These are phyloP conservation scores for Ophidiomyces ophidiicola DNA, from an alignment of 2,329 filamentous ascomycete species.

Conservation along the genomic window DNA sequence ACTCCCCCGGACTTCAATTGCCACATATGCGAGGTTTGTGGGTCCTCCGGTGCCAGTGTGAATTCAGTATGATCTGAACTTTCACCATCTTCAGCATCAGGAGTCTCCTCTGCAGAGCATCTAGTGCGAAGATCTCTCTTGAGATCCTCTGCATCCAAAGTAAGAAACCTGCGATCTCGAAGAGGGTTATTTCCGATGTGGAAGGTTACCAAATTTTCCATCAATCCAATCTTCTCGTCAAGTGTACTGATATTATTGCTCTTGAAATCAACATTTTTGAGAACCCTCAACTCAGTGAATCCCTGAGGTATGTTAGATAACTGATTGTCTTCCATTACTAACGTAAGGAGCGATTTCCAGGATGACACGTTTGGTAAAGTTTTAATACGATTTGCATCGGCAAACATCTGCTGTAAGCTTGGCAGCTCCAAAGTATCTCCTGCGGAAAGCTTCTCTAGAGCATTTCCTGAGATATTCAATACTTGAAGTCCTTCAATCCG, in stretches of 20 bases:
- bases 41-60: constrained; percentile 36
- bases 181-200: constrained; percentile 81
- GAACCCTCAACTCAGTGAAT: constrained; percentile 52
- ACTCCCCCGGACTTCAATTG: constrained; percentile 34
- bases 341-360: constrained; percentile 60
- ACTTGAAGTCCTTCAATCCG: constrained; percentile 54
- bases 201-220: constrained; percentile 65
- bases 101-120: constrained; percentile 42
- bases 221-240: constrained; percentile 63
- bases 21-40: constrained; percentile 24
- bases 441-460: constrained; percentile 45
- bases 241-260: constrained; percentile 70
- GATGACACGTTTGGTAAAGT: constrained; percentile 59
- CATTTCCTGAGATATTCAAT: constrained; percentile 68
- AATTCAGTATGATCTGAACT: constrained; percentile 32
- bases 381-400: constrained; percentile 71
- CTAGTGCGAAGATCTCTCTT: constrained; percentile 60
- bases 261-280: constrained; percentile 71
- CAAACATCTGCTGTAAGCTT: constrained; percentile 56
- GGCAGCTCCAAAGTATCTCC: constrained; percentile 50
- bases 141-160: constrained; percentile 66
- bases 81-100: constrained; percentile 28
- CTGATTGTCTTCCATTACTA: constrained; percentile 72
- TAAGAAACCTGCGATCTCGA: constrained; percentile 72
- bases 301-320: constrained; percentile 64